These are phyloP conservation scores for Schwanniomyces vanrijiae DNA, from an alignment of 805 yeast genomes.

Conservation along the genomic window DNA sequence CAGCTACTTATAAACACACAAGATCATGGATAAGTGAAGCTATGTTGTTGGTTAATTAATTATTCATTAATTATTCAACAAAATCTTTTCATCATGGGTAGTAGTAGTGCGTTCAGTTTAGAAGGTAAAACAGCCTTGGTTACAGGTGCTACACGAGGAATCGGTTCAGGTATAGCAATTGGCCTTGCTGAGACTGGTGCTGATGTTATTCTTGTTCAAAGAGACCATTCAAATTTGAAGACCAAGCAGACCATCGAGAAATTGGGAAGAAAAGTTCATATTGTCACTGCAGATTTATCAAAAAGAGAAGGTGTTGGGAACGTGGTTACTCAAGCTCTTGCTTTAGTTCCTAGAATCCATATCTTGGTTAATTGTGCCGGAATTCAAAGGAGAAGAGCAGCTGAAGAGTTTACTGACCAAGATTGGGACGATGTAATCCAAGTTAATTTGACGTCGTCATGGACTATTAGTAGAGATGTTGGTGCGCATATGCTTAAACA, in stretches of 20 bases:
- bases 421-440: constrained; percentile 38
- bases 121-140: constrained; percentile 4
- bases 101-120: constrained; percentile 1
- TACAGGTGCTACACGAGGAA: constrained; percentile 5
- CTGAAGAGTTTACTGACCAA: constrained; percentile 32
- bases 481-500: constrained; percentile 35
- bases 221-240: constrained; percentile 2
- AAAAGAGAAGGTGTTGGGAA: constrained; percentile 3
- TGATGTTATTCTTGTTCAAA: constrained; percentile 3
- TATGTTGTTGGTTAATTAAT: constrained; percentile 1
- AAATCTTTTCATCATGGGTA: background rate
- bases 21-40: background rate
- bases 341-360: constrained; percentile 21
- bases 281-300: constrained; percentile 3
- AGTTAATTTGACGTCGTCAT: constrained; percentile 38
- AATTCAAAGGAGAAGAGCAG: constrained; percentile 26
- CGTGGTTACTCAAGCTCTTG: constrained; percentile 2
- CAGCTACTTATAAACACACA: constrained; percentile 2
- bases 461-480: constrained; percentile 23
- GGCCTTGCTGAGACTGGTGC: constrained; percentile 4
- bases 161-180: constrained; percentile 1
- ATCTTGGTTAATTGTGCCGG: constrained; percentile 45
- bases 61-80: background rate
- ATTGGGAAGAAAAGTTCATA: constrained; percentile 3
- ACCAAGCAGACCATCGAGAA: constrained; percentile 2